phyloP scores from a whole-genome alignment of 331 rosid species.

The Malus hybrid region DNA sequence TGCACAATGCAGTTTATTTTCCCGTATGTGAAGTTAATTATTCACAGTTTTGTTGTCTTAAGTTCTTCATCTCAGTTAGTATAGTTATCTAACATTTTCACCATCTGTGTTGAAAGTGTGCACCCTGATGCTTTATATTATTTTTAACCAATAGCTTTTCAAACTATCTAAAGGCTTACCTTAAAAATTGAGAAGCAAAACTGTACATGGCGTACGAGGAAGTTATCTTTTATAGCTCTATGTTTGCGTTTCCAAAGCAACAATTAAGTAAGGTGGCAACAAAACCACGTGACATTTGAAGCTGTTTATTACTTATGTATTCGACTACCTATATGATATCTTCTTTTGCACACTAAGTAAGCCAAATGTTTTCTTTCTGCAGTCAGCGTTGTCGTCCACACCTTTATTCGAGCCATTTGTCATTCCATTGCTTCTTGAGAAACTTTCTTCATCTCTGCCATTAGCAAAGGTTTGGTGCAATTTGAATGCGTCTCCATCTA shows the following conservation, averaged over 20 bases:
- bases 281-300: neutral
- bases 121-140: neutral
- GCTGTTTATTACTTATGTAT: neutral
- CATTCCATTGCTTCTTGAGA: conserved; percentile 86
- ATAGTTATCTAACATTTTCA: neutral
- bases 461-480: conserved; percentile 71
- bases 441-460: conserved; percentile 71
- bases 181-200: neutral
- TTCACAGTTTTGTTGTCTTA: neutral
- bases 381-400: conserved; percentile 73
- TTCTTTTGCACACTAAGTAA: neutral
- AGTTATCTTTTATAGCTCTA: neutral
- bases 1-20: neutral
- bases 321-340: conserved; percentile 1
- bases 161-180: neutral
- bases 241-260: neutral
- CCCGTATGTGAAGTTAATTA: neutral
- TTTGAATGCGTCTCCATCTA: conserved; percentile 10
- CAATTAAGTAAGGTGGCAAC: neutral
- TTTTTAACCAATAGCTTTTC: neutral
- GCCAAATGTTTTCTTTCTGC: conserved; percentile 26
- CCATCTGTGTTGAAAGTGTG: neutral
- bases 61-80: neutral
- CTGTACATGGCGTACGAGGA: neutral
- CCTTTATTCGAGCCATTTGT: conserved; percentile 79